Percentiles rank a stretch among this genome's conserved stretches.
Conservation (phyloP, 2,329 filamentous ascomycete species). For the Cladosporium sp. region DNA sequence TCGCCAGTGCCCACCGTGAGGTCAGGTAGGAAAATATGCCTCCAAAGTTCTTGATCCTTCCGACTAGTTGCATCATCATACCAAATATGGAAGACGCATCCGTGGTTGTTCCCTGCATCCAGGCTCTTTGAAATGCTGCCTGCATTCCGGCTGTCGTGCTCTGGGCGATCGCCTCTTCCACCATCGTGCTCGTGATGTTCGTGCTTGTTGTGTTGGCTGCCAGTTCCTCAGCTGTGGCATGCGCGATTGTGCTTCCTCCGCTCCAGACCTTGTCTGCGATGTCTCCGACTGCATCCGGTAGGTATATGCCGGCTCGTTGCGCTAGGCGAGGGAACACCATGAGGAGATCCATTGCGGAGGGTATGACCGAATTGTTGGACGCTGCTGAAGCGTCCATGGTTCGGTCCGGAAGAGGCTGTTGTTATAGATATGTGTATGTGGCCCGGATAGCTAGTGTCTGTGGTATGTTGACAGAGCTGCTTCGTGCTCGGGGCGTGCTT, state of each 20-base stretch:
- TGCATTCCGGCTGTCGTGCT: conserved; percentile 35
- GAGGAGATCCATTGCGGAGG: conserved; percentile 65
- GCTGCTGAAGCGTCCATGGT: conserved; percentile 4
- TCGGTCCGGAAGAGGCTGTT: background rate
- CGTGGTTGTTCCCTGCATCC: conserved; percentile 22
- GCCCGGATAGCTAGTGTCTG: too few species aligned
- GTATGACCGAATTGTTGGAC: conserved; percentile 35
- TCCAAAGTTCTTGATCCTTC: conserved; percentile 59
- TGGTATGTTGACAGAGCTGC: background rate
- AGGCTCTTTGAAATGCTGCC: conserved; percentile 23
- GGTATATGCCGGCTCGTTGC: conserved; percentile 59
- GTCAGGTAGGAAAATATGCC: conserved; percentile 88
- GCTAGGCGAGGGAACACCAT: conserved; percentile 67
- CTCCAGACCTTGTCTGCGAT: conserved; percentile 47
- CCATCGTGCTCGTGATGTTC: conserved; percentile 30
- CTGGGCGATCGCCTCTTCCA: conserved; percentile 36
- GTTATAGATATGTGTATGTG: background rate
- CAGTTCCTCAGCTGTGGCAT: conserved; percentile 49
- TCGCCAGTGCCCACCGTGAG: conserved; percentile 86
- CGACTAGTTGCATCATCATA: conserved; percentile 23
- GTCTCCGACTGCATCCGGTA: conserved; percentile 57
- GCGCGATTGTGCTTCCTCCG: conserved; percentile 57
- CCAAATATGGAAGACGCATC: conserved; percentile 24
- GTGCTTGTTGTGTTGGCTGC: conserved; percentile 36
- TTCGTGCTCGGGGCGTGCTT: conserved; percentile 1